Base-by-base conservation (phyloP, 164 flowering plant species). In the Protea cynaroides region DNA sequence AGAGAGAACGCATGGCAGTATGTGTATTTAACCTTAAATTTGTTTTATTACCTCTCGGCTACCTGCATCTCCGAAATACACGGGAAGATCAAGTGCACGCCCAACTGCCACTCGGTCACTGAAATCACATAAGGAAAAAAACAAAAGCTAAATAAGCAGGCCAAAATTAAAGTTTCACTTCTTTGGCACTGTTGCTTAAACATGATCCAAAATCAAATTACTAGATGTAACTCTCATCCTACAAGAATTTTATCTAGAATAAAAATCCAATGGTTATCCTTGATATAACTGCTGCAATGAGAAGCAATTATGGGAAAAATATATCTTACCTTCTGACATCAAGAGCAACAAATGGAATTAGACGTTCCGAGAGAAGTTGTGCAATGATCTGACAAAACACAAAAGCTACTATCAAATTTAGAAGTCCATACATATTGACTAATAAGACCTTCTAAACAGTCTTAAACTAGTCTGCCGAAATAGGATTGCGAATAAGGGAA, bases 51-150 rank as follows among this genome's bases (percentile, higher is more conserved):
- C 99, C 98, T 95, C 99, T 73, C 89, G 83, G 73, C 99, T 95
- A n/a, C 99, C 99, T 63, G 98, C 96, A 86, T 95, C 99, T 58
- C 99, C 99, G 82, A 95, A 95, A 73, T 80, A 95, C 40, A 95
- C 99, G 56, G 99, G 99, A 75, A 95, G 97, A 65, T 90, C 97
- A 69, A 95, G 85, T 58, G 97, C 85, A 73, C 99, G 95, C 25
- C 97, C 99, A 69, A 88, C 52, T n/a, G 99, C 82, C 62, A 95
- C 99, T 67, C 98, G 79, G 55, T 95, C 99, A 78, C 99, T 92
- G 86, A 58, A 84, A 76, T 64, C 19, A 70, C 25, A 43, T n/a
- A 49, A 24, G 49, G 34, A 29, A 29, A 29, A 56, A 43, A 29
- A 29, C 34, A 2, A 29, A 5, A 9, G 13, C 13, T 25, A 10